Evolutionary conservation across 768 basidiomycete species (phyloP), one percentile per base, ranked within the genome.

Genomic region (Boletus sp.): DNA sequence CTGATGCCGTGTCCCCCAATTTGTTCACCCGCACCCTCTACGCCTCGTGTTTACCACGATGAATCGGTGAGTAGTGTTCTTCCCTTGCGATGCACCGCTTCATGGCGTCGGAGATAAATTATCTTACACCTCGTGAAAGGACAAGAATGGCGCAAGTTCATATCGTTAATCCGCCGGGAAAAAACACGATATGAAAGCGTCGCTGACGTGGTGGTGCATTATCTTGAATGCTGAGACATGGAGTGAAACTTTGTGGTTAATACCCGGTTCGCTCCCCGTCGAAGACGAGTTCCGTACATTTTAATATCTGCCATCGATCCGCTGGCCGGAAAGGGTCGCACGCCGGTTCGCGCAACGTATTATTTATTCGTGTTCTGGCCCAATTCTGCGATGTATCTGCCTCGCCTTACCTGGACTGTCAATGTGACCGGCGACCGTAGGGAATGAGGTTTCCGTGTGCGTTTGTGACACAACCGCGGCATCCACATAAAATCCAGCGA

Each of bases 381-480:
- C 18, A 52, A 63, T 54, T 54, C 50, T 60, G 47, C 60, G 59
- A 68, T 55, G 49, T 64, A 64, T 64, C 63, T 67, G 69, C 74
- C 74, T 77, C 72, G 61, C 76, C 67, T 69, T 64, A 58, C 64
- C 71, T 62, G 68, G 66, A 62, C 65, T 65, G 69, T 60, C 60
- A 70, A 65, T 65, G 68, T 68, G 58, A 68, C 61, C 62, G 70
- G 70, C 52, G 69, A 69, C 63, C 63, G 62, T 42, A 63, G 68
- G 67, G 54, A 76, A 75, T 67, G 76, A 64, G 74, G 71, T 67
- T 71, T 68, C 65, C 76, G 69, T 75, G 75, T 69, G 67, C 67
- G 57, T 66, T 67, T 65, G 69, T 69, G 66, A 67, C 70, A 67
- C 68, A 65, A 67, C 59, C 66, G 55, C 52, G 46, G 60, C 44